These are phyloP conservation scores for Rhodosporidiobolus sp. DNA, from an alignment of 768 basidiomycete species.

Conservation along the genomic window DNA sequence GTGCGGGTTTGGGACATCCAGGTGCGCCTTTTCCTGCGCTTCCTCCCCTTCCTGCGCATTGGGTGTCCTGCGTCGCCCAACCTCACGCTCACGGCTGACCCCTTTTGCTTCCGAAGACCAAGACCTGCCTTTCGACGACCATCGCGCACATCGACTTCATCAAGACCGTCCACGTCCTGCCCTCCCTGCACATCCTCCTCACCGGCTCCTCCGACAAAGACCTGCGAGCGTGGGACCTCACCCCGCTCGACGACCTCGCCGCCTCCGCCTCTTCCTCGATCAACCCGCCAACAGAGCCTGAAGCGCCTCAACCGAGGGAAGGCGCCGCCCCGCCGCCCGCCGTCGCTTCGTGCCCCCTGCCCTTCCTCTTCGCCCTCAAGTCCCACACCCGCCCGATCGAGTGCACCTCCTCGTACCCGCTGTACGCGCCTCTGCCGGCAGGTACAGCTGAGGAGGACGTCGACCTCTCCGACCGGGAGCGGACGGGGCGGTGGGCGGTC, in stretches of 20 bases:
- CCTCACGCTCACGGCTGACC: too few species aligned
- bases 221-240: conserved; percentile 73
- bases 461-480: neutral
- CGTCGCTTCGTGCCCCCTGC: conserved; percentile 23
- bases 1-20: conserved; percentile 81
- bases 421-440: conserved; percentile 8
- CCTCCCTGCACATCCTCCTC: conserved; percentile 63
- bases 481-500: conserved; percentile 50
- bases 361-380: conserved; percentile 65
- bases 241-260: conserved; percentile 45
- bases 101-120: conserved; percentile 62
- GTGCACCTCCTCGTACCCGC: conserved; percentile 60
- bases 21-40: conserved; percentile 51
- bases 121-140: conserved; percentile 64
- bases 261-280: conserved; percentile 48
- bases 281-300: neutral
- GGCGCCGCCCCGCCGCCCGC: conserved; percentile 31
- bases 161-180: conserved; percentile 73
- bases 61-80: too few species aligned
- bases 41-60: neutral
- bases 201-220: conserved; percentile 89
- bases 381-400: conserved; percentile 86
- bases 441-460: conserved; percentile 46
- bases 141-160: conserved; percentile 83
- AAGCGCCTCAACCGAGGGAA: neutral